Conservation (phyloP, 2,329 filamentous ascomycete species). For the Diaporthe helianthi region DNA sequence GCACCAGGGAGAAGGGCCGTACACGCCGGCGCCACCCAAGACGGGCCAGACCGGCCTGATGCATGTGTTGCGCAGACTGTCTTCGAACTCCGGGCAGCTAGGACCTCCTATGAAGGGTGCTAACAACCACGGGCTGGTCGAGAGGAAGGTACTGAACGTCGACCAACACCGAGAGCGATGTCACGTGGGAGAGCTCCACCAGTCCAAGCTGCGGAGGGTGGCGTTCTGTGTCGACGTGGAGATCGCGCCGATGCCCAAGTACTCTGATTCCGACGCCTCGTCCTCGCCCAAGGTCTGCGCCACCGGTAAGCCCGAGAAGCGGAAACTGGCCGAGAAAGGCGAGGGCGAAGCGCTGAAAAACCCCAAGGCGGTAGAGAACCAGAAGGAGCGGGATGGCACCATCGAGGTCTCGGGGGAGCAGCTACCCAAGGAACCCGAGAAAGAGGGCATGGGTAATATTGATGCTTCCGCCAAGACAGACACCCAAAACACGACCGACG, state of each 20-base stretch:
- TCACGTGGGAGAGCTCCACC: slow-evolving; percentile 78
- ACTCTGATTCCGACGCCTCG: slow-evolving; percentile 65
- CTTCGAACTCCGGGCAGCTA: slow-evolving; percentile 62
- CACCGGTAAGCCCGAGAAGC: slow-evolving; percentile 63
- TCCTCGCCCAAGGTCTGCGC: slow-evolving; percentile 52
- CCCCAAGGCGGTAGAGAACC: slow-evolving; percentile 65
- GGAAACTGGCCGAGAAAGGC: slow-evolving; percentile 70
- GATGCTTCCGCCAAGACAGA: slow-evolving; percentile 34
- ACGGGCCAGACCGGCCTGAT: slow-evolving; percentile 75
- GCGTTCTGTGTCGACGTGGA: slow-evolving; percentile 98
- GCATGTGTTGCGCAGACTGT: slow-evolving; percentile 82
- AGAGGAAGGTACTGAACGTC: slow-evolving; percentile 83
- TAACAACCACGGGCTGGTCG: slow-evolving; percentile 73
- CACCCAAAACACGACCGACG: slow-evolving; percentile 18
- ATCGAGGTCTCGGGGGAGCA: slow-evolving; percentile 52
- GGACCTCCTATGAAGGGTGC: slow-evolving; percentile 54
- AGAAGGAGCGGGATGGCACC: slow-evolving; percentile 53
- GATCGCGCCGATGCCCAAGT: slow-evolving; percentile 86
- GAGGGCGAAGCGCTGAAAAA: slow-evolving; percentile 79
- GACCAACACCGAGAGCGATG: slow-evolving; percentile 82
- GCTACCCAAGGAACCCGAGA: slow-evolving; percentile 49
- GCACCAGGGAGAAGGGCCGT: slow-evolving; percentile 68
- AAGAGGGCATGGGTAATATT: slow-evolving; percentile 41
- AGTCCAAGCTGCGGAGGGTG: slow-evolving; percentile 82
- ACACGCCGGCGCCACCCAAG: slow-evolving; percentile 78